A percentile compares a stretch with the other conserved stretches of the same genome.
Evolutionary conservation across 163 green algal genomes (phyloP).

Genomic region (Prototheca wickerhamii): DNA sequence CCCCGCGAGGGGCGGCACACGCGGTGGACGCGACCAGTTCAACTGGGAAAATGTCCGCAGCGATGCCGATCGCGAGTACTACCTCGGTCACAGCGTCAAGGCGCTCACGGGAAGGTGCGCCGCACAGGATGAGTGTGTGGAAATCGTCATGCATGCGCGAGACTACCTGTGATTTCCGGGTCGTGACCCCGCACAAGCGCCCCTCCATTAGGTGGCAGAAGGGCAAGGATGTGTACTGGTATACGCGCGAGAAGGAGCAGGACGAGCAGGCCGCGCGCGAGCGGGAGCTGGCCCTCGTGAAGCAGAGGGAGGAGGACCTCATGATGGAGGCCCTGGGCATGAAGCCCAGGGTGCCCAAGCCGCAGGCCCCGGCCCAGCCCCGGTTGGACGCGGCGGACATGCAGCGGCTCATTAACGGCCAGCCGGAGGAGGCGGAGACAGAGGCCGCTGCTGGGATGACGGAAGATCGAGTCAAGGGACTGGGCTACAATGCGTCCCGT

Average conservation of each 20-base stretch:
- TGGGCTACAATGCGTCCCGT: conserved; percentile 31
- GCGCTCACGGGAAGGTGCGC: conserved; percentile 39
- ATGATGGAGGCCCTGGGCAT: conserved; percentile 56
- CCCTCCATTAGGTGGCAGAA: conserved; percentile 37
- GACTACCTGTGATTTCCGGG: not conserved
- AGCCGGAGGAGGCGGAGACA: conserved; percentile 7
- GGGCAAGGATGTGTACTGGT: conserved; percentile 72
- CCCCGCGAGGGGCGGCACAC: conserved; percentile 30
- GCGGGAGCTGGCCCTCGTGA: conserved; percentile 46
- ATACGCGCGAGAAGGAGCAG: conserved; percentile 48
- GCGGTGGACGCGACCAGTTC: conserved; percentile 50
- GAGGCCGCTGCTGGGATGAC: conserved; percentile 5
- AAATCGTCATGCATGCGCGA: not conserved
- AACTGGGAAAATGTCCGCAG: conserved; percentile 67
- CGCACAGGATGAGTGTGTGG: not conserved
- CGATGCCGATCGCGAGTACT: conserved; percentile 59
- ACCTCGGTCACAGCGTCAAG: conserved; percentile 68
- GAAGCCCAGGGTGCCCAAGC: conserved; percentile 37
- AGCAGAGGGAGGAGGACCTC: conserved; percentile 51
- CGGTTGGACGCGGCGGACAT: conserved; percentile 41
- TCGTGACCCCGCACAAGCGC: not conserved
- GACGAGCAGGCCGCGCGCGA: conserved; percentile 1
- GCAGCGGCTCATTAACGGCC: conserved; percentile 30
- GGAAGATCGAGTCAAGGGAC: conserved; percentile 32
- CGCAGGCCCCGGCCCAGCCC: conserved; percentile 7